phyloP scores from a whole-genome alignment of 805 yeast genomes.

The Candida manassasensis region DNA sequence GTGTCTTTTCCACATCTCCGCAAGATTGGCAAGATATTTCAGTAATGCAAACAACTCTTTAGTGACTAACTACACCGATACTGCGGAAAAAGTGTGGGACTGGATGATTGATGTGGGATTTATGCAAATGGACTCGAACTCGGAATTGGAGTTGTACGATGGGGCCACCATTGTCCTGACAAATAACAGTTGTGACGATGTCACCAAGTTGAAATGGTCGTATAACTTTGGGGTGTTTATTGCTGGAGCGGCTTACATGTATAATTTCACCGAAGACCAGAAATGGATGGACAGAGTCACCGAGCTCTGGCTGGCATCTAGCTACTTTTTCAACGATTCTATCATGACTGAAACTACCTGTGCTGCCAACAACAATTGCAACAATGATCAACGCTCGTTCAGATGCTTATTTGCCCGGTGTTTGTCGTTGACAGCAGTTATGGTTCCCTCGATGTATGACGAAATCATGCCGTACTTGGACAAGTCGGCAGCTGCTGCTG shows the following conservation, averaged over 20 bases:
- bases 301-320: slow-evolving; percentile 34
- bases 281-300: slow-evolving; percentile 38
- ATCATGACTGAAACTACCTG: slow-evolving; percentile 64
- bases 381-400: slow-evolving; percentile 74
- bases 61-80: slow-evolving; percentile 48
- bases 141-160: slow-evolving; percentile 43
- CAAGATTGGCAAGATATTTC: slow-evolving; percentile 81
- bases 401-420: slow-evolving; percentile 64
- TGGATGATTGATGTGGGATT: slow-evolving; percentile 60
- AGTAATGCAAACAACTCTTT: slow-evolving; percentile 48
- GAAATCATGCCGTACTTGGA: slow-evolving; percentile 38
- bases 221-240: slow-evolving; percentile 67
- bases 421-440: slow-evolving; percentile 51
- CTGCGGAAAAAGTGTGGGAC: slow-evolving; percentile 72
- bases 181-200: slow-evolving; percentile 41
- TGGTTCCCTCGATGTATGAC: slow-evolving; percentile 47
- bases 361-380: slow-evolving; percentile 47
- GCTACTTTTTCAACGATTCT: slow-evolving; percentile 40
- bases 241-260: slow-evolving; percentile 67
- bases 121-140: slow-evolving; percentile 13
- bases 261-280: slow-evolving; percentile 51
- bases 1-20: slow-evolving; percentile 79
- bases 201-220: slow-evolving; percentile 54
- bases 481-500: slow-evolving; percentile 66
- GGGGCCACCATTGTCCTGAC: slow-evolving; percentile 50